Conservation (phyloP, 257 asterid species). For the Gentiana macrophylla region DNA sequence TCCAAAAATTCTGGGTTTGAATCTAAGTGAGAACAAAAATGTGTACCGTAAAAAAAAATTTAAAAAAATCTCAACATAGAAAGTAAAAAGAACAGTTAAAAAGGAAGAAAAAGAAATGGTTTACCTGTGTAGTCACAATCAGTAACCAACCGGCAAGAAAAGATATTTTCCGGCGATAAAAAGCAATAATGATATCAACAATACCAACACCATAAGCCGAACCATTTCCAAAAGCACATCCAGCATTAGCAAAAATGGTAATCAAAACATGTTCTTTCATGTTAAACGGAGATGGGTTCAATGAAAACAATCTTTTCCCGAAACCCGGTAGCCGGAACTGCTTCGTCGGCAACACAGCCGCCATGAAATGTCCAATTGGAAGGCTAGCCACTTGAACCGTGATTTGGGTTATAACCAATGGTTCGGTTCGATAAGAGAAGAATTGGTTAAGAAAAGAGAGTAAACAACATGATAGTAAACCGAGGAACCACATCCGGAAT, state of each 20-base stretch:
- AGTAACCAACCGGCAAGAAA: slow-evolving; percentile 87
- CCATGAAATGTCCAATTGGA: slow-evolving; percentile 72
- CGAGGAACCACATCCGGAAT: slow-evolving; percentile 91
- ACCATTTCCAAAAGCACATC: slow-evolving; percentile 75
- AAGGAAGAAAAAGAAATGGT: not conserved
- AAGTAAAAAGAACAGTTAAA: too few relatives aligned
- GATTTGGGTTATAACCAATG: slow-evolving; percentile 63
- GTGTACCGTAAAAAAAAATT: too few relatives aligned
- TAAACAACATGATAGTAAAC: slow-evolving; percentile 52
- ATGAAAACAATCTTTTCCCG: slow-evolving; percentile 41
- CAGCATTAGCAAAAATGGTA: slow-evolving; percentile 81
- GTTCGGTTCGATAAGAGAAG: slow-evolving; percentile 74
- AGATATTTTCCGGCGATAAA: slow-evolving; percentile 60
- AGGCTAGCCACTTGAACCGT: slow-evolving; percentile 68
- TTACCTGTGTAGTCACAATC: slow-evolving; percentile 78
- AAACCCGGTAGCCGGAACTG: slow-evolving; percentile 46
- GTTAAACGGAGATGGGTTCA: slow-evolving; percentile 89
- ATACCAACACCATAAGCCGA: slow-evolving; percentile 81
- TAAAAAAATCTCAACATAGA: too few relatives aligned
- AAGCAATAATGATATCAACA: slow-evolving; percentile 58
- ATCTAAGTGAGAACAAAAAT: too few relatives aligned
- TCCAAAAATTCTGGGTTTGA: too few relatives aligned
- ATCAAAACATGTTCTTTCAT: slow-evolving; percentile 89
- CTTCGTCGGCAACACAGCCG: slow-evolving; percentile 36
- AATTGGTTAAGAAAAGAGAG: slow-evolving; percentile 80